phyloP scores from a whole-genome alignment of 805 yeast species.

The Schwanniomyces yamadae region DNA sequence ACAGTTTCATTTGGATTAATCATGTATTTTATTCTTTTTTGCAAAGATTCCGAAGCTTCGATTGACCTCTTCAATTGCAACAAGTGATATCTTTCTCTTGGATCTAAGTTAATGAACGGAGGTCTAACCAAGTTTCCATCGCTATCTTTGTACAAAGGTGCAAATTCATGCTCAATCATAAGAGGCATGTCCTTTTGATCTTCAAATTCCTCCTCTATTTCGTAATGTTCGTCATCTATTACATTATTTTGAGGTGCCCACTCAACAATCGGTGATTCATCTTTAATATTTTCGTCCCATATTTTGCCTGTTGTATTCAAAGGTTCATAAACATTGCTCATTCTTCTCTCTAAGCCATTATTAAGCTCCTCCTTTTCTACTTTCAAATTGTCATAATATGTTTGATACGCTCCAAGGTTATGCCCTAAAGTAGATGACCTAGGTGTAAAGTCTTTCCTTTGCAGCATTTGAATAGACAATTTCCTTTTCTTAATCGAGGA shows the following conservation, averaged over 20 bases:
- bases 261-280: constrained; percentile 3
- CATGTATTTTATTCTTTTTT: constrained; percentile 36
- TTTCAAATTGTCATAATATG: constrained; percentile 16
- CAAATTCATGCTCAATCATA: constrained; percentile 31
- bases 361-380: constrained; percentile 17
- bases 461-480: constrained; percentile 23
- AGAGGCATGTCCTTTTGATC: constrained; percentile 10
- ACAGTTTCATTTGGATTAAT: constrained; percentile 40
- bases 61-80: constrained; percentile 39
- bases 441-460: constrained; percentile 18
- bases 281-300: constrained; percentile 2
- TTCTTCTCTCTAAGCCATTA: constrained; percentile 30
- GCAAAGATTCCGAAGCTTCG: constrained; percentile 34
- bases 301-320: constrained; percentile 2
- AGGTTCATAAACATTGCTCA: constrained; percentile 19
- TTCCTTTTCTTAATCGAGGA: constrained; percentile 27
- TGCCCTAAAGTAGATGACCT: constrained; percentile 21
- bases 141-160: constrained; percentile 35
- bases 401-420: constrained; percentile 18
- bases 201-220: constrained; percentile 1
- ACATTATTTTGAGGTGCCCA: not conserved
- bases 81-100: constrained; percentile 41
- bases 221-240: constrained; percentile 2
- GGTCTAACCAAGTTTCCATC: constrained; percentile 42
- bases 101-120: constrained; percentile 44